Percentiles rank a stretch among this genome's conserved stretches.
These are phyloP conservation scores for Thelonectria discophora DNA, from an alignment of 2,329 filamentous ascomycete genomes.

Conservation along the genomic window DNA sequence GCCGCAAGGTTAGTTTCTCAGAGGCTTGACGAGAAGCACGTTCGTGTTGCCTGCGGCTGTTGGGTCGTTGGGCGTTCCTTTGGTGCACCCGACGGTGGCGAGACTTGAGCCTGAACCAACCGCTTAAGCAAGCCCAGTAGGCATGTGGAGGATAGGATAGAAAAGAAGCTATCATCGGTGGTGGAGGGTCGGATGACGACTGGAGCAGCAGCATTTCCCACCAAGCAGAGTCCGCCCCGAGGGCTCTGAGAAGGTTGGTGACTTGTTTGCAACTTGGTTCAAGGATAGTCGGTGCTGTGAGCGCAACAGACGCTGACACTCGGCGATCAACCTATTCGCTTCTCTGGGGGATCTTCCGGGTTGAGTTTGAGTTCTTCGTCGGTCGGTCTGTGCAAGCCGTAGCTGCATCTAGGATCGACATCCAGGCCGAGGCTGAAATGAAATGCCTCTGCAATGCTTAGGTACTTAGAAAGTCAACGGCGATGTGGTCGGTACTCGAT, in stretches of 20 bases:
- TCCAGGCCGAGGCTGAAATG: background rate
- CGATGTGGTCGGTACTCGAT: background rate
- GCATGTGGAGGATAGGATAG: slow-evolving; percentile 15
- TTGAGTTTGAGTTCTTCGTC: slow-evolving; percentile 12
- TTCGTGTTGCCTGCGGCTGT: slow-evolving; percentile 16
- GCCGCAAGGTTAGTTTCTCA: slow-evolving; percentile 18
- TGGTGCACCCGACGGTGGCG: slow-evolving; percentile 15
- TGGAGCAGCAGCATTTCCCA: slow-evolving; percentile 21
- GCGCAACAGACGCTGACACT: background rate
- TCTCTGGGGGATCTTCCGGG: slow-evolving; percentile 15
- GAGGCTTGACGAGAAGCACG: slow-evolving; percentile 1
- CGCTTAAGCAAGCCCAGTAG: background rate
- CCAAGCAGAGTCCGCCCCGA: slow-evolving; percentile 20
- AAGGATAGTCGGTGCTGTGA: background rate
- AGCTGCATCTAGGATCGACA: slow-evolving; percentile 19
- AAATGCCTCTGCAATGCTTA: background rate
- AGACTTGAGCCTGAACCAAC: slow-evolving; percentile 13
- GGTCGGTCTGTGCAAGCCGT: slow-evolving; percentile 5
- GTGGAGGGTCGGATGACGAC: slow-evolving; percentile 3
- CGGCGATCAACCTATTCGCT: slow-evolving; percentile 1
- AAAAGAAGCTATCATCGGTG: background rate
- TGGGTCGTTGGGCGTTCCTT: slow-evolving; percentile 18
- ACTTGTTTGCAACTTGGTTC: background rate
- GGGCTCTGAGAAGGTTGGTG: background rate
- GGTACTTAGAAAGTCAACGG: background rate